Percentiles rank a stretch among this genome's conserved stretches.
Conservation (phyloP, 257 asterid genomes). For the Solanum pinnatisectum region DNA sequence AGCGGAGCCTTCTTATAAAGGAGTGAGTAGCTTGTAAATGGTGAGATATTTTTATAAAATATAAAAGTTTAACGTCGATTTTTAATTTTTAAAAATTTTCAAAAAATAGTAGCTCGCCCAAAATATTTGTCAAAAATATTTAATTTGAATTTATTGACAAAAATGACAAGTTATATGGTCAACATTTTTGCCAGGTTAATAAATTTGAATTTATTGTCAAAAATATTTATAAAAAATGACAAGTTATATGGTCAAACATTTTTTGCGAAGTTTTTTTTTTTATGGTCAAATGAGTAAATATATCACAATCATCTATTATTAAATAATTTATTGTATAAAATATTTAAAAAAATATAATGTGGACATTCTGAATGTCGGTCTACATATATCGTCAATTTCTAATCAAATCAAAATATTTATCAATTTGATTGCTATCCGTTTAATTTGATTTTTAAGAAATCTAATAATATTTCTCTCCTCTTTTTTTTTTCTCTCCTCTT, state of each 20-base stretch:
- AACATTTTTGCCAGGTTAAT: background rate
- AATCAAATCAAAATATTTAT: no score
- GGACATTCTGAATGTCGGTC: background rate
- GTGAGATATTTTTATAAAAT: background rate
- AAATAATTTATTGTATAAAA: background rate
- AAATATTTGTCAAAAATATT: no score
- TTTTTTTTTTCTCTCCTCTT: no score
- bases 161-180: background rate
- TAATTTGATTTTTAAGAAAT: no score
- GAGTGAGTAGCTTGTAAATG: background rate
- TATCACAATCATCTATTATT: background rate
- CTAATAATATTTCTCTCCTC: no score
- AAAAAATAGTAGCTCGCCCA: no score
- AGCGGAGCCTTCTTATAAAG: background rate
- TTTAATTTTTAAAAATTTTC: no score
- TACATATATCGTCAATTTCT: no score
- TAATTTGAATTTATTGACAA: background rate
- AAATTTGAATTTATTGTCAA: background rate
- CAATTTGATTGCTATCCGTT: background rate
- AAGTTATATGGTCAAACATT: background rate
- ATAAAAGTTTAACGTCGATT: background rate
- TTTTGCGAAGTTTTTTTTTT: no score
- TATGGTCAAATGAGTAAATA: background rate
- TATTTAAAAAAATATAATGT: background rate
- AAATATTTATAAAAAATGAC: background rate